Conservation (phyloP, 768 basidiomycete species). For the Mycena rosella region DNA sequence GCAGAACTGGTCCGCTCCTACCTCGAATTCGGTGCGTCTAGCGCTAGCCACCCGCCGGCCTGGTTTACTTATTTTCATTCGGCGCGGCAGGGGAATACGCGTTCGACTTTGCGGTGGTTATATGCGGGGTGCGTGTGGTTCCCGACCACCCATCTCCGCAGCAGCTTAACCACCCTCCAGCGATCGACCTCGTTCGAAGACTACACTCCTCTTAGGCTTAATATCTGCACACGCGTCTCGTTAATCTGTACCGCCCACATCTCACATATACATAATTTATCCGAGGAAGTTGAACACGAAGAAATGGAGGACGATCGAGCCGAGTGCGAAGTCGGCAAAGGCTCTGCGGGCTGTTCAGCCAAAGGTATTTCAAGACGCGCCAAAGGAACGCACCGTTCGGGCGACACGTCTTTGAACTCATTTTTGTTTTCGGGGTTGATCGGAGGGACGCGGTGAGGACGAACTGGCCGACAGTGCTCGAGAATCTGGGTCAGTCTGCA, state of each 20-base stretch:
- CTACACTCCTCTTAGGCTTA: conserved; percentile 46
- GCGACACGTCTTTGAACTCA: conserved; percentile 92
- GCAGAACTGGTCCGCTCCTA: conserved; percentile 81
- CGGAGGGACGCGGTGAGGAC: conserved; percentile 94
- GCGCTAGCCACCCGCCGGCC: background rate
- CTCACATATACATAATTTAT: conserved; percentile 58
- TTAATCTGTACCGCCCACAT: conserved; percentile 28
- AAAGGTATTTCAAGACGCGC: background rate
- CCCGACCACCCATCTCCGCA: conserved; percentile 13
- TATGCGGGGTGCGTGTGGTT: conserved; percentile 75
- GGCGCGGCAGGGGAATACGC: conserved; percentile 78
- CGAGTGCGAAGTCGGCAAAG: conserved; percentile 95
- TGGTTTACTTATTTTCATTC: conserved; percentile 32
- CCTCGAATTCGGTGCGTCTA: conserved; percentile 78
- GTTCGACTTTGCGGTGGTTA: conserved; percentile 88
- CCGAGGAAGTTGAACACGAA: conserved; percentile 99
- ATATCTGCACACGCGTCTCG: conserved; percentile 10
- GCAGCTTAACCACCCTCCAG: conserved; percentile 53
- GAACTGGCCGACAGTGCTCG: conserved; percentile 96
- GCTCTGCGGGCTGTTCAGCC: conserved; percentile 66
- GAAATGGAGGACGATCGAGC: conserved; percentile 97
- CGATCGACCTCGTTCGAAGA: conserved; percentile 83
- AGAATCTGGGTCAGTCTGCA: conserved; percentile 71
- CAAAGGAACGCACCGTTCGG: conserved; percentile 79
- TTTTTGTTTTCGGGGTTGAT: conserved; percentile 83